phyloP scores from a whole-genome alignment of 305 asterid species.

The Petunia hybrid region DNA sequence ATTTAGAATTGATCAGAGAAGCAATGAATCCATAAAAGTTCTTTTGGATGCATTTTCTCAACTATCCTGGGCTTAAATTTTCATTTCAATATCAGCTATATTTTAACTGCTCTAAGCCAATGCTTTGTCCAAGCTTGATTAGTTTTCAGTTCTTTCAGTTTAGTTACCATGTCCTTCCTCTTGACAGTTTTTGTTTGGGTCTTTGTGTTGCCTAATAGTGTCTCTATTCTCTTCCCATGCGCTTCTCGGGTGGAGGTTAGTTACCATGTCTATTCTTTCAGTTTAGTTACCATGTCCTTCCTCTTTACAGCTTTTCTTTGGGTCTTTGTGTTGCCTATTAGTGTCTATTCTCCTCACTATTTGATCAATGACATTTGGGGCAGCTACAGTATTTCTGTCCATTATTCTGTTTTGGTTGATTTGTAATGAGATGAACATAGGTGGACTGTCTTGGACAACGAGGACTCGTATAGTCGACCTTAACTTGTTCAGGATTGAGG shows the following conservation, averaged over 20 bases:
- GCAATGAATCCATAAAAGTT: background rate
- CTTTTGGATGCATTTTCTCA: conserved; percentile 17
- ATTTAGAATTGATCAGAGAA: background rate
- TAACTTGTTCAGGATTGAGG: no score
- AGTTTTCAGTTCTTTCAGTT: background rate
- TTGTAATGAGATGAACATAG: background rate
- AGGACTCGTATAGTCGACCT: background rate
- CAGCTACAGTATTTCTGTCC: background rate
- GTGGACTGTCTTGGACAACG: background rate
- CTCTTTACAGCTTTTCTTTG: background rate
- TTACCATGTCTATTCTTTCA: no score
- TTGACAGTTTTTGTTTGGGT: background rate
- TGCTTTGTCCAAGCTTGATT: background rate
- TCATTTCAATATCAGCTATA: background rate
- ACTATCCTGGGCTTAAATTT: background rate
- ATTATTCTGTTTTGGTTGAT: background rate
- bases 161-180: background rate
- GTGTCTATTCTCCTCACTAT: background rate
- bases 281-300: background rate
- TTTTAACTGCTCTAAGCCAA: background rate
- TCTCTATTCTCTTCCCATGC: no score
- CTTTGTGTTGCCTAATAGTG: background rate
- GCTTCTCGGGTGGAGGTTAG: no score
- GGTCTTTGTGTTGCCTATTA: background rate
- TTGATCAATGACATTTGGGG: background rate